Evolutionary conservation across 2,329 filamentous ascomycete species (phyloP).

Genomic region (Paracamarosporium sp.): DNA sequence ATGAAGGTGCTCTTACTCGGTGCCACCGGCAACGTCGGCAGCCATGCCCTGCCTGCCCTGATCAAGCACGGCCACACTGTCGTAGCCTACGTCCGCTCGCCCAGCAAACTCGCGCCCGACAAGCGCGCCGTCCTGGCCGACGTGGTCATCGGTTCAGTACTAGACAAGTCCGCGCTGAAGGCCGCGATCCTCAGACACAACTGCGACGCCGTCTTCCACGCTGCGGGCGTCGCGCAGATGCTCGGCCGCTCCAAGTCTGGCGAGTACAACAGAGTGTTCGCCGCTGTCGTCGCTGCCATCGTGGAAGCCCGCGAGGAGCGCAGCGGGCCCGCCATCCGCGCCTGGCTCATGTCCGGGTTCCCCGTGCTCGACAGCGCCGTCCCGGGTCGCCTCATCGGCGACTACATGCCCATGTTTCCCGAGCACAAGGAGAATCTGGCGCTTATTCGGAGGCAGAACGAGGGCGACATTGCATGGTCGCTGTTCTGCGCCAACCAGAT

Average conservation of each 20-base stretch:
- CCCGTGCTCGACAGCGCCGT: conserved; percentile 1
- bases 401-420: conserved; percentile 37
- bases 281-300: neutral
- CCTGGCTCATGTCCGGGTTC: conserved; percentile 1
- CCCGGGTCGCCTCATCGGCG: neutral
- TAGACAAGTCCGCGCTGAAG: conserved; percentile 39
- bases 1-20: conserved; percentile 51
- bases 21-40: conserved; percentile 48
- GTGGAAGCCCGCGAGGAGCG: conserved; percentile 5
- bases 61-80: conserved; percentile 44
- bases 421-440: conserved; percentile 41
- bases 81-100: conserved; percentile 47
- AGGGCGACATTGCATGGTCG: conserved; percentile 1
- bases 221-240: conserved; percentile 46
- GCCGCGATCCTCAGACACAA: conserved; percentile 43
- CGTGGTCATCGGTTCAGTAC: conserved; percentile 48
- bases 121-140: conserved; percentile 34
- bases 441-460: conserved; percentile 23
- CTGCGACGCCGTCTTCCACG: conserved; percentile 50
- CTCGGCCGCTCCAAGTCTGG: conserved; percentile 3
- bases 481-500: conserved; percentile 2
- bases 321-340: conserved; percentile 1
- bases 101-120: conserved; percentile 42
- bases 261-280: conserved; percentile 1
- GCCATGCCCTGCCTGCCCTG: conserved; percentile 43